Evolutionary conservation across 768 basidiomycete species (phyloP).

Genomic region (Fomitopsis serialis): DNA sequence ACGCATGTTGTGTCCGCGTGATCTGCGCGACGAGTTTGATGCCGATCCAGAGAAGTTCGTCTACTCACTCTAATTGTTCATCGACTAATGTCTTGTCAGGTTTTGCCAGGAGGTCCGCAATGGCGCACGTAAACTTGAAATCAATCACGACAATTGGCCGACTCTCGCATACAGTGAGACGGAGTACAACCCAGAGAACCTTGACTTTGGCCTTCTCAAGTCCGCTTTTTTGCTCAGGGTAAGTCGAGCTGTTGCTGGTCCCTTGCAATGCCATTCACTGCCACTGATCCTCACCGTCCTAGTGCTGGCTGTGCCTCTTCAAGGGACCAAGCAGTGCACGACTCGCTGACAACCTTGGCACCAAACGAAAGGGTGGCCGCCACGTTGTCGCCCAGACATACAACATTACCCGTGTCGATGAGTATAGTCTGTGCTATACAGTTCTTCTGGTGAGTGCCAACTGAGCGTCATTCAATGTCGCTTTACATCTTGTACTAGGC

Average conservation of each 20-base stretch:
- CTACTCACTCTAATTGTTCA: background rate
- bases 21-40: background rate
- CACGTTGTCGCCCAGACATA: background rate
- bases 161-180: background rate
- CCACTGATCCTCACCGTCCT: background rate
- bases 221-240: background rate
- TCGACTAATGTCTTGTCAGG: background rate
- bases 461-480: background rate
- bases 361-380: background rate
- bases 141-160: background rate
- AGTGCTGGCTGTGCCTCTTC: background rate
- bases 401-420: background rate
- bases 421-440: background rate
- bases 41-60: background rate
- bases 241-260: background rate
- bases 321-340: background rate
- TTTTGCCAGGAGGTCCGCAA: background rate
- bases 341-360: background rate
- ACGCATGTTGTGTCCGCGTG: background rate
- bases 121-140: background rate
- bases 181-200: background rate
- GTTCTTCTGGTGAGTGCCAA: background rate
- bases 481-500: background rate
- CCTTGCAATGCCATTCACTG: no score
- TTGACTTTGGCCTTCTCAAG: background rate